phyloP scores from a whole-genome alignment of 2,329 filamentous ascomycete genomes.

The Trematosphaeria pertusa region DNA sequence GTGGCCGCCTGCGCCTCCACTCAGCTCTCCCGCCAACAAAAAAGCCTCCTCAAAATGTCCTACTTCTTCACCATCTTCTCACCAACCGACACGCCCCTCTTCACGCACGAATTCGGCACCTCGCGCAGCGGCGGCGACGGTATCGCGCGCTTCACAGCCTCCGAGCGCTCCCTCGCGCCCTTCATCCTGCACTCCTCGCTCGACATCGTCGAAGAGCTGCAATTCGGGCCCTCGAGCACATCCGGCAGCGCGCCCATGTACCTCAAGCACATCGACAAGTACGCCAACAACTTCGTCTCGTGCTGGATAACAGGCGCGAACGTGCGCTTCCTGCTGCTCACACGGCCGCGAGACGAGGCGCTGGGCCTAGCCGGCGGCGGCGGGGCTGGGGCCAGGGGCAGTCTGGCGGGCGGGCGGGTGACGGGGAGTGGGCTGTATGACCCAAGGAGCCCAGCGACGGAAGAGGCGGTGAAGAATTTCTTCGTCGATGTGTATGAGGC shows the following conservation, averaged over 20 bases:
- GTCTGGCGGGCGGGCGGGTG: conserved; percentile 39
- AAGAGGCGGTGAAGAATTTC: conserved; percentile 94
- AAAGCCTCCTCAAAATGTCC: conserved; percentile 73
- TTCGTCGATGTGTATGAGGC: conserved; percentile 95
- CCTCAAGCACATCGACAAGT: conserved; percentile 94
- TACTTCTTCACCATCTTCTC: conserved; percentile 99
- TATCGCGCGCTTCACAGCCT: conserved; percentile 83
- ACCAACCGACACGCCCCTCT: conserved; percentile 93
- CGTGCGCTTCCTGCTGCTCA: conserved; percentile 91
- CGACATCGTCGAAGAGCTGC: conserved; percentile 94
- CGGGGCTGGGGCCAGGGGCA: conserved; percentile 32
- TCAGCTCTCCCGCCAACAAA: conserved; percentile 1
- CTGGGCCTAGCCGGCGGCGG: conserved; percentile 29
- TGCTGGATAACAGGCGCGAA: conserved; percentile 94
- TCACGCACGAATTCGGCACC: conserved; percentile 96
- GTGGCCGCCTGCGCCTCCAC: not conserved
- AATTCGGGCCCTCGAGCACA: conserved; percentile 70
- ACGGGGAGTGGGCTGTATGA: conserved; percentile 66
- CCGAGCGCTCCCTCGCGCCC: conserved; percentile 93
- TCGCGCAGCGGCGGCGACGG: conserved; percentile 96
- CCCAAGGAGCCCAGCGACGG: conserved; percentile 85
- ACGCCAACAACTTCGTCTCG: conserved; percentile 94
- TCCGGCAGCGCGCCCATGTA: conserved; percentile 67
- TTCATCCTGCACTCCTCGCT: conserved; percentile 95
- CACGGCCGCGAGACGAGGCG: conserved; percentile 69